Conservation (phyloP, 371 early-diverging fungal species). For the Vairimorpha apis region DNA sequence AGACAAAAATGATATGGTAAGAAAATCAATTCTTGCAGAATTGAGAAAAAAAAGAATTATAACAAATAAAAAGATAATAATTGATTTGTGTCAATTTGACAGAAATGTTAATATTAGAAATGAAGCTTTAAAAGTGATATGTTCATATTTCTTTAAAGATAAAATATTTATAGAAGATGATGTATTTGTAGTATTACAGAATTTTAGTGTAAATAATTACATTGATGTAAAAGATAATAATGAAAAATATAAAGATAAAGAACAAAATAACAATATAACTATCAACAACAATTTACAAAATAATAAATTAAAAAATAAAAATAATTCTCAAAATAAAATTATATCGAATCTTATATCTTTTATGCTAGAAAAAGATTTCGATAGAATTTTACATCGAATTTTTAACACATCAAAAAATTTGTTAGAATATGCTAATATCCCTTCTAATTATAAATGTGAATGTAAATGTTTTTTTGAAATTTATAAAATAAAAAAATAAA, state of each 20-base stretch:
- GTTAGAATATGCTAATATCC: too few relatives aligned
- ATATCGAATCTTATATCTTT: too few relatives aligned
- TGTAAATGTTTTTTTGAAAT: too few relatives aligned
- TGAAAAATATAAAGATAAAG: conserved; percentile 3
- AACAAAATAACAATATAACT: background rate
- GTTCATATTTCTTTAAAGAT: background rate
- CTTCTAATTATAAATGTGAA: too few relatives aligned
- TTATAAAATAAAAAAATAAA: too few relatives aligned
- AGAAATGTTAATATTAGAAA: conserved; percentile 24
- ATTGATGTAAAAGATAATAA: background rate
- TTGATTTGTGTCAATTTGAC: conserved; percentile 30
- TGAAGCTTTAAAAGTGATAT: background rate
- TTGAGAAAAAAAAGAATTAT: background rate
- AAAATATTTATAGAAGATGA: conserved; percentile 8
- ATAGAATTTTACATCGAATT: too few relatives aligned
- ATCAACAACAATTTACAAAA: too few relatives aligned
- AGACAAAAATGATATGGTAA: conserved; percentile 44
- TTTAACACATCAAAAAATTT: too few relatives aligned
- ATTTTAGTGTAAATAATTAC: background rate
- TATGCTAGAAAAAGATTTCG: too few relatives aligned
- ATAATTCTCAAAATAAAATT: too few relatives aligned
- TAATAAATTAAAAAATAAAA: too few relatives aligned
- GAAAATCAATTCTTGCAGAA: background rate
- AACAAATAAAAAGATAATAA: conserved; percentile 19
- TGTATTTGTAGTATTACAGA: background rate